phyloP scores from a whole-genome alignment of 2,329 filamentous ascomycete genomes.

The Trichophyton equinum region DNA sequence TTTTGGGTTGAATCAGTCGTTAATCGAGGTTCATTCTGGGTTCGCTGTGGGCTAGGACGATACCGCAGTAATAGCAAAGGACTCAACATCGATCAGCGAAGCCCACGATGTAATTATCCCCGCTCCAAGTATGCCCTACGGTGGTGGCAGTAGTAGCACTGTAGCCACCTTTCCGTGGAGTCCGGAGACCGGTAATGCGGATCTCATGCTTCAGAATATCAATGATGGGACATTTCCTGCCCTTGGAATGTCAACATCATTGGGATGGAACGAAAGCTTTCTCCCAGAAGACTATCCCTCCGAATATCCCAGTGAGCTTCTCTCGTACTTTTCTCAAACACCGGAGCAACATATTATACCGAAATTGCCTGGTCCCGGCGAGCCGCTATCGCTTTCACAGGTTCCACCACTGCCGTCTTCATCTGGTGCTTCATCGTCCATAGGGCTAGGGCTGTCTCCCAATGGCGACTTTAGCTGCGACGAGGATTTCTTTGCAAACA shows the following conservation, averaged over 20 bases:
- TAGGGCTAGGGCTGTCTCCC: no score
- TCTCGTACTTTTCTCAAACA: not conserved
- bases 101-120: not conserved
- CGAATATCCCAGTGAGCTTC: not conserved
- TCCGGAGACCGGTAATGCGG: not conserved
- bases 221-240: not conserved
- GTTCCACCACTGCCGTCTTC: not conserved
- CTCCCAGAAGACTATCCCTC: not conserved
- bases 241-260: not conserved
- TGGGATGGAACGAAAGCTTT: not conserved
- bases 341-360: not conserved
- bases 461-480: not conserved
- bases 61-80: not conserved
- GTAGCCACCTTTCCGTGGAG: not conserved
- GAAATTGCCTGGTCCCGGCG: not conserved
- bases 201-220: not conserved
- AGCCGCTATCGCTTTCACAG: not conserved
- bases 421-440: not conserved
- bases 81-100: not conserved
- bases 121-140: not conserved
- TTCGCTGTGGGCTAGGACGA: not conserved
- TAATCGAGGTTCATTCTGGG: not conserved
- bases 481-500: not conserved
- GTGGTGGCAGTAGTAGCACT: not conserved
- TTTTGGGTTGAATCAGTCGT: not conserved